Conservation (phyloP, 169 alveolate genomes). For the Plasmodium cynomolgi region DNA sequence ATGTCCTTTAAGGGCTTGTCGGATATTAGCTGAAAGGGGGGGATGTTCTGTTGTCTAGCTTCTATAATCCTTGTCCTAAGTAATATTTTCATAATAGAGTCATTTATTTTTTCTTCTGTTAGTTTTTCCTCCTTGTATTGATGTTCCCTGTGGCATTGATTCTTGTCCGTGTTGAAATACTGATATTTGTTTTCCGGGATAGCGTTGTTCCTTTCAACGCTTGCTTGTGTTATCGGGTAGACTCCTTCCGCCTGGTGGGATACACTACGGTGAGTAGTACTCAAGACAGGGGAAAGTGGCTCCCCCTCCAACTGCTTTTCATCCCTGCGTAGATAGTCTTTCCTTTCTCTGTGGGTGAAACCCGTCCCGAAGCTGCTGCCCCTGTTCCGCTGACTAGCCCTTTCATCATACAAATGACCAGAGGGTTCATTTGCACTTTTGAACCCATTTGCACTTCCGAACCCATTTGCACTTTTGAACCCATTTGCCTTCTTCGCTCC, state of each 20-base stretch:
- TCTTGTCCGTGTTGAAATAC: slow-evolving; percentile 34
- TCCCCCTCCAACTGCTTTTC: not conserved
- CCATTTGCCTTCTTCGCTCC: not conserved
- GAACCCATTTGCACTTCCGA: not conserved
- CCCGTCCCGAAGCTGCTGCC: not conserved
- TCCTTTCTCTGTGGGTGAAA: not conserved
- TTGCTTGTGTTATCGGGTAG: not conserved
- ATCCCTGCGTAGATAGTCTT: not conserved
- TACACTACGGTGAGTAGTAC: not conserved
- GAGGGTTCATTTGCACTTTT: not conserved
- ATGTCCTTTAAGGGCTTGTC: slow-evolving; percentile 74
- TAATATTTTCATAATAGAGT: slow-evolving; percentile 37
- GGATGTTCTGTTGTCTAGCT: slow-evolving; percentile 73
- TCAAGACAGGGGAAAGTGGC: not conserved
- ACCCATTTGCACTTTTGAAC: not conserved
- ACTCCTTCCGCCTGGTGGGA: not conserved
- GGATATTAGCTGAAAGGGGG: slow-evolving; percentile 73
- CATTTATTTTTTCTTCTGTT: slow-evolving; percentile 49
- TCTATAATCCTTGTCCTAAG: slow-evolving; percentile 74
- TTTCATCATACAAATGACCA: not conserved
- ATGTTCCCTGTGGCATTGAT: not conserved
- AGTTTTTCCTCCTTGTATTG: slow-evolving; percentile 28
- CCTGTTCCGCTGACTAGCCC: not conserved
- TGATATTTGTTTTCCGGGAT: slow-evolving; percentile 18
- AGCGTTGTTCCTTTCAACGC: not conserved